phyloP scores from a whole-genome alignment of 768 basidiomycete genomes.

The Hydnomerulius pinastri region DNA sequence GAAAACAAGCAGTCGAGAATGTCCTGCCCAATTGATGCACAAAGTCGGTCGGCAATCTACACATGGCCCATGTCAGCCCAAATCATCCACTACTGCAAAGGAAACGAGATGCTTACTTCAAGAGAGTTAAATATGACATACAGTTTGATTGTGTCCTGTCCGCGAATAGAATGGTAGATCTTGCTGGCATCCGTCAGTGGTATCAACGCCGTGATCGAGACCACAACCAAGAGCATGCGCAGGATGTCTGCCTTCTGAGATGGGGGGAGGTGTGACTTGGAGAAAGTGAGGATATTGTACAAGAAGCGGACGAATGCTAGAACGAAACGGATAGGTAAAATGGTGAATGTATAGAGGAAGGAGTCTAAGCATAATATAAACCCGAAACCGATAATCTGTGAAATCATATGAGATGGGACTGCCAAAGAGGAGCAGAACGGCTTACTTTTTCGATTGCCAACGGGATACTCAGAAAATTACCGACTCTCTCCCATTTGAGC shows the following conservation, averaged over 20 bases:
- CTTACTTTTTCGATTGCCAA: slow-evolving; percentile 91
- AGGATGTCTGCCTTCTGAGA: slow-evolving; percentile 93
- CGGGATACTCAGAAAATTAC: slow-evolving; percentile 93
- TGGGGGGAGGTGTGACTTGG: slow-evolving; percentile 65
- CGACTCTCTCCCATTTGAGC: slow-evolving; percentile 93
- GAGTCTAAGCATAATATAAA: slow-evolving; percentile 93
- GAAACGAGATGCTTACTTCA: slow-evolving; percentile 62
- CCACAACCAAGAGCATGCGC: slow-evolving; percentile 71
- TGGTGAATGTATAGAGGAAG: slow-evolving; percentile 97
- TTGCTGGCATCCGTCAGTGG: slow-evolving; percentile 93
- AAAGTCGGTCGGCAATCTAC: slow-evolving; percentile 92
- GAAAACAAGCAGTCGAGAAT: slow-evolving; percentile 96
- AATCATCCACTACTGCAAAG: not conserved
- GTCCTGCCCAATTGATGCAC: slow-evolving; percentile 97
- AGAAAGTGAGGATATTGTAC: slow-evolving; percentile 48
- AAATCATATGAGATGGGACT: slow-evolving; percentile 5
- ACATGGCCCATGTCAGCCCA: not conserved
- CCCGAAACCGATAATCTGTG: slow-evolving; percentile 88
- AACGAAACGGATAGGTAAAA: slow-evolving; percentile 86
- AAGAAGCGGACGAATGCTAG: slow-evolving; percentile 63
- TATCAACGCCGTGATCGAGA: slow-evolving; percentile 73
- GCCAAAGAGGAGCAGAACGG: not conserved
- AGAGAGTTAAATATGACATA: slow-evolving; percentile 99
- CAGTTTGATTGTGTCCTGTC: slow-evolving; percentile 97
- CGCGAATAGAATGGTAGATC: slow-evolving; percentile 96